Conservation (phyloP, 805 yeast species). For the Wickerhamiella australiensis region DNA sequence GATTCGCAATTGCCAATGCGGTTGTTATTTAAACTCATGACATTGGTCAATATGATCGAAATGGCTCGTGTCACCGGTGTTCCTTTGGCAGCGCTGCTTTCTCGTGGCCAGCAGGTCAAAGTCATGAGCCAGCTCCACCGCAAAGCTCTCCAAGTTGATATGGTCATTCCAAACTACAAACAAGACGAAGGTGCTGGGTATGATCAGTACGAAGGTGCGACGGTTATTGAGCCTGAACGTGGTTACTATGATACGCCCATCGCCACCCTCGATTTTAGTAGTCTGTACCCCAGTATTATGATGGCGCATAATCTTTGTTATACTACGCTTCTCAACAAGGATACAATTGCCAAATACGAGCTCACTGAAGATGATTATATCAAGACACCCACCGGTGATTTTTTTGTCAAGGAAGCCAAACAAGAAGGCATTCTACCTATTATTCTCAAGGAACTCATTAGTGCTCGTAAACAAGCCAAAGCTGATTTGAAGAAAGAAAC, state of each 20-base stretch:
- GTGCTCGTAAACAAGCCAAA: slow-evolving; percentile 90
- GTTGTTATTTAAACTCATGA: slow-evolving; percentile 84
- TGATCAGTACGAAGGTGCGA: slow-evolving; percentile 96
- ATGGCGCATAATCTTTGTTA: slow-evolving; percentile 98
- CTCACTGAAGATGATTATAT: slow-evolving; percentile 70
- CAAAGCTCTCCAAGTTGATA: slow-evolving; percentile 74
- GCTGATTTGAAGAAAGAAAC: slow-evolving; percentile 81
- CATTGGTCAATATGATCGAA: slow-evolving; percentile 91
- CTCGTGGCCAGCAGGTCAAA: slow-evolving; percentile 96
- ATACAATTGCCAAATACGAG: slow-evolving; percentile 50
- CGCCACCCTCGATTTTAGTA: slow-evolving; percentile 94
- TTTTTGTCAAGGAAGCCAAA: slow-evolving; percentile 56
- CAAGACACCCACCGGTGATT: slow-evolving; percentile 83
- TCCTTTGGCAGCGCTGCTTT: slow-evolving; percentile 75
- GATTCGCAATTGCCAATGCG: slow-evolving; percentile 90
- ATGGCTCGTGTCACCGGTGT: slow-evolving; percentile 99
- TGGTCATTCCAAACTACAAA: slow-evolving; percentile 83
- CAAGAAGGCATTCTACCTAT: slow-evolving; percentile 87
- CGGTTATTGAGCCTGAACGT: slow-evolving; percentile 91
- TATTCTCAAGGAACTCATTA: slow-evolving; percentile 72
- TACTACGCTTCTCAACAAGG: slow-evolving; percentile 62
- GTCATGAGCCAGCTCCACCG: slow-evolving; percentile 91
- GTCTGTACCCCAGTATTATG: slow-evolving; percentile 95
- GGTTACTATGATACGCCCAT: slow-evolving; percentile 96
- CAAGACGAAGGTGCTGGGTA: slow-evolving; percentile 67